Conservation (phyloP, 305 asterid genomes). For the Fraxinus ornus region DNA sequence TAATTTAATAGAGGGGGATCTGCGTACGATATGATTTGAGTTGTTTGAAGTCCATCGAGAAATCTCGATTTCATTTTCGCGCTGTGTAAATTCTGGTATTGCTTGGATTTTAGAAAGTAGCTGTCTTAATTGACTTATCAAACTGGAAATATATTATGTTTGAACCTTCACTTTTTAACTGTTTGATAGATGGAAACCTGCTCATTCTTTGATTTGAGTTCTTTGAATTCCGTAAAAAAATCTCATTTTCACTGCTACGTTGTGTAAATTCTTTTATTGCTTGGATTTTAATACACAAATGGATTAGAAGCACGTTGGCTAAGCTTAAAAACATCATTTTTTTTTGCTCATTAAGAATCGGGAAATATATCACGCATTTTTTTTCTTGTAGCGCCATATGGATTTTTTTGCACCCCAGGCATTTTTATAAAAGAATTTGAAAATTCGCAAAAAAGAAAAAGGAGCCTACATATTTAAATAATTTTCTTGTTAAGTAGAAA, state of each 20-base stretch:
- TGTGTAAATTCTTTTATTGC: neutral
- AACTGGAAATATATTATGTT: neutral
- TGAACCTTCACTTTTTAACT: neutral
- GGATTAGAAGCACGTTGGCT: neutral
- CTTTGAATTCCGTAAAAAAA: conserved; percentile 2
- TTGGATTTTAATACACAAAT: neutral
- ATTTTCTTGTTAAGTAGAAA: neutral
- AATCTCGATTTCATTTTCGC: neutral
- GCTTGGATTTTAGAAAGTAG: neutral
- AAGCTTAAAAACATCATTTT: neutral
- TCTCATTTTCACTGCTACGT: neutral
- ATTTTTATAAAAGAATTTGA: neutral
- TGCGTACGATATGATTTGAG: neutral
- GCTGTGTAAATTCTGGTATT: neutral
- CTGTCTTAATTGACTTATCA: neutral
- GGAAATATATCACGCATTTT: neutral
- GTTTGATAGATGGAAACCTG: neutral
- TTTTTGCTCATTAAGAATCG: neutral
- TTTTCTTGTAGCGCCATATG: neutral
- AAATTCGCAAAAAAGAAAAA: neutral
- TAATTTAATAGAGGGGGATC: neutral
- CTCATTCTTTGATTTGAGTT: neutral
- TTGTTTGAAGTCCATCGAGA: conserved; percentile 2
- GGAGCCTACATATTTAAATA: neutral
- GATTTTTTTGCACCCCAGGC: neutral